phyloP scores from a whole-genome alignment of 768 basidiomycete species.

The Psilocybe tampanensis region DNA sequence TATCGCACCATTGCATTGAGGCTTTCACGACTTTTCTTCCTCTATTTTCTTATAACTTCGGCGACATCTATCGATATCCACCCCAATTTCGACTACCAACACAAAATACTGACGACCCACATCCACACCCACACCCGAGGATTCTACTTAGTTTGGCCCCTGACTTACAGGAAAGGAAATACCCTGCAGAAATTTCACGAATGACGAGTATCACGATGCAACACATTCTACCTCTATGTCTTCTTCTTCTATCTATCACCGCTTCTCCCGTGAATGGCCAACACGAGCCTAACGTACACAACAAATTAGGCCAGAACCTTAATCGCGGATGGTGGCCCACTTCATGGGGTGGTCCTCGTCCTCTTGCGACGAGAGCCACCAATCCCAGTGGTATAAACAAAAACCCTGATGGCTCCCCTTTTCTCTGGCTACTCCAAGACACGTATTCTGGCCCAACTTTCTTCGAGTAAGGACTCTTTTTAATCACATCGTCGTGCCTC shows the following conservation, averaged over 20 bases:
- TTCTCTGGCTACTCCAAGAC: slow-evolving; percentile 69
- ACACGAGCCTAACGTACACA: slow-evolving; percentile 6
- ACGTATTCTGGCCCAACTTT: slow-evolving; percentile 65
- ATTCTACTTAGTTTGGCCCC: too few relatives aligned
- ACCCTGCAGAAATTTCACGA: not conserved
- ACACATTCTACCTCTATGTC: slow-evolving; percentile 5
- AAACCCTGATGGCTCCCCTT: slow-evolving; percentile 51
- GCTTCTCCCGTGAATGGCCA: slow-evolving; percentile 1
- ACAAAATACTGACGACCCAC: not conserved
- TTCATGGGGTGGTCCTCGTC: not conserved
- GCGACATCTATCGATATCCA: not conserved
- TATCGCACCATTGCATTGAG: not conserved
- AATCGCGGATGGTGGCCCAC: not conserved
- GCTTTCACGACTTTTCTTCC: not conserved
- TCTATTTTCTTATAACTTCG: not conserved
- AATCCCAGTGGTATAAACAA: slow-evolving; percentile 33
- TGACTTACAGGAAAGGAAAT: not conserved
- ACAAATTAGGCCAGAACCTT: not conserved
- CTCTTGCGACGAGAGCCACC: not conserved
- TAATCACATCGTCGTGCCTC: not conserved
- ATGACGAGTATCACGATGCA: slow-evolving; percentile 13
- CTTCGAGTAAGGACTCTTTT: slow-evolving; percentile 58
- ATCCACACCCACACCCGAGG: not conserved
- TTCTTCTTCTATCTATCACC: slow-evolving; percentile 9
- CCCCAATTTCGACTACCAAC: not conserved